phyloP scores from a whole-genome alignment of 108 stramenopile genomes.

The Skeletonema grethae region DNA sequence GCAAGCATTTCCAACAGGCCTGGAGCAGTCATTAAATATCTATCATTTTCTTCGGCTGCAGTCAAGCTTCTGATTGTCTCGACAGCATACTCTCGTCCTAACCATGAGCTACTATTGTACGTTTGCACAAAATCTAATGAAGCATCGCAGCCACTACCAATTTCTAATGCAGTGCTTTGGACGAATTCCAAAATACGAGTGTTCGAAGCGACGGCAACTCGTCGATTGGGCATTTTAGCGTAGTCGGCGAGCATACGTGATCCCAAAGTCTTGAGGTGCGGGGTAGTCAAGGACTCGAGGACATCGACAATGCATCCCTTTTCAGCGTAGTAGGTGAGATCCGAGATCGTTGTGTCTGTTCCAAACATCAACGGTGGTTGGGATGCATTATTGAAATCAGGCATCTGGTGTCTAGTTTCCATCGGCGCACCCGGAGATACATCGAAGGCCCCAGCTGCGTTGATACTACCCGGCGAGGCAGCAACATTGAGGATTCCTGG shows the following conservation, averaged over 20 bases:
- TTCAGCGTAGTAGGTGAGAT: conserved; percentile 88
- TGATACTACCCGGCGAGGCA: conserved; percentile 1
- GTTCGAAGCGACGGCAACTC: conserved; percentile 85
- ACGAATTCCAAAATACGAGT: conserved; percentile 82
- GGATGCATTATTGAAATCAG: background rate
- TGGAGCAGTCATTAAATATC: conserved; percentile 73
- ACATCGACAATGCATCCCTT: conserved; percentile 82
- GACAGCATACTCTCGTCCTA: conserved; percentile 87
- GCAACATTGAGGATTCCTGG: background rate
- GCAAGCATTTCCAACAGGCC: conserved; percentile 80
- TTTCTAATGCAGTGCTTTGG: conserved; percentile 68
- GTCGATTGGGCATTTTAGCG: conserved; percentile 87
- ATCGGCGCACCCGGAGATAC: conserved; percentile 9
- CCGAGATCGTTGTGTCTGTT: conserved; percentile 74
- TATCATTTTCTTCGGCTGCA: conserved; percentile 88
- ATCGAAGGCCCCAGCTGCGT: conserved; percentile 49
- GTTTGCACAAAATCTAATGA: background rate
- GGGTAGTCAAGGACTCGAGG: conserved; percentile 71
- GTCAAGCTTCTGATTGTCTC: conserved; percentile 88
- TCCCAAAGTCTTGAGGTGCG: conserved; percentile 79
- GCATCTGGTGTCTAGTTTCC: conserved; percentile 34
- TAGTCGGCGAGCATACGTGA: conserved; percentile 89
- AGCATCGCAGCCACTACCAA: conserved; percentile 9
- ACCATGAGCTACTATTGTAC: conserved; percentile 57
- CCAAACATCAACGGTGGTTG: conserved; percentile 67